Evolutionary conservation across 768 basidiomycete species (phyloP).

Genomic region (Chiua virens): DNA sequence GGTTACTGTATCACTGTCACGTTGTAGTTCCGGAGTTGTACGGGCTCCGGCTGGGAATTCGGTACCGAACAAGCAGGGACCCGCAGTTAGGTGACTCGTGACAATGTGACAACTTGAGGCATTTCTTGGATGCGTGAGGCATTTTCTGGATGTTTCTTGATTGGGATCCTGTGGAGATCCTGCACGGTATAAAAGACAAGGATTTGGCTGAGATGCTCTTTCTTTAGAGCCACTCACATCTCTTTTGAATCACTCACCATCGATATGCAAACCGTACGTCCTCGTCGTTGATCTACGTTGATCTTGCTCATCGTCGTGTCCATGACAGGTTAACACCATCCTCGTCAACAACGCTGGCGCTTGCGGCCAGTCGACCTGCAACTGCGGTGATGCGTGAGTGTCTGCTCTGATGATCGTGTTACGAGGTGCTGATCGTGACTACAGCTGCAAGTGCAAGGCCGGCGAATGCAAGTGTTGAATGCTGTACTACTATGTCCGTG

Average conservation of each 20-base stretch:
- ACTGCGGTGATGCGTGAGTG: conserved; percentile 10
- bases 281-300: too few relatives aligned
- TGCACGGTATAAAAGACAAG: conserved; percentile 11
- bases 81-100: too few relatives aligned
- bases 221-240: not conserved
- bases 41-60: too few relatives aligned
- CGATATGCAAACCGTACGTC: conserved; percentile 18
- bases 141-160: not conserved
- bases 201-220: not conserved
- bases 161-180: not conserved
- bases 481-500: too few relatives aligned
- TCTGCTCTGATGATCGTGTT: not conserved
- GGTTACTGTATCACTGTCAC: conserved; percentile 17
- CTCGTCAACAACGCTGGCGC: conserved; percentile 16
- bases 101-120: not conserved
- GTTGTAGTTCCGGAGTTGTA: too few relatives aligned
- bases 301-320: not conserved
- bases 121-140: not conserved
- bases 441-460: conserved; percentile 18
- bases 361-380: conserved; percentile 7
- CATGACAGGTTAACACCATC: conserved; percentile 6
- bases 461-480: conserved; percentile 13
- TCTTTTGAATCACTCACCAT: not conserved
- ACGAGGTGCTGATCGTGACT: too few relatives aligned
- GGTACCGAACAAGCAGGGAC: too few relatives aligned